A percentile compares a stretch with the other conserved stretches of the same genome.
These are phyloP conservation scores for Myxozyma neglecta DNA, from an alignment of 805 yeast species.

Conservation along the genomic window DNA sequence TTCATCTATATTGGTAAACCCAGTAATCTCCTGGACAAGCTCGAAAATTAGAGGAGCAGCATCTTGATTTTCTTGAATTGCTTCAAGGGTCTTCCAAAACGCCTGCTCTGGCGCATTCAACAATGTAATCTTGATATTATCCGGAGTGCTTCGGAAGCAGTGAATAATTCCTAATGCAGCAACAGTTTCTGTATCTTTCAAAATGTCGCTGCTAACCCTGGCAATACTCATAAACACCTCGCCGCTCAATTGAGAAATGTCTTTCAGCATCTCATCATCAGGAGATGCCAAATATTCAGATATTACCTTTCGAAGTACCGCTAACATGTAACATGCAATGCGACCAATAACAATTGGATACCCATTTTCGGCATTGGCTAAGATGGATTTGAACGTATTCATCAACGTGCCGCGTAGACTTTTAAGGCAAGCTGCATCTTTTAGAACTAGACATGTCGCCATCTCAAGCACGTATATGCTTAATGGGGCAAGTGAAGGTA, in stretches of 20 bases:
- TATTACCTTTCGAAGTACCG: conserved; percentile 15
- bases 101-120: conserved; percentile 25
- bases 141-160: conserved; percentile 18
- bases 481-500: conserved; percentile 24
- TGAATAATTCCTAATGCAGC: conserved; percentile 15
- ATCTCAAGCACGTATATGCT: conserved; percentile 30
- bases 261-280: neutral
- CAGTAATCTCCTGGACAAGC: conserved; percentile 21
- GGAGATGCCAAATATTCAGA: neutral
- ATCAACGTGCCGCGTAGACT: conserved; percentile 10
- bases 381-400: conserved; percentile 17
- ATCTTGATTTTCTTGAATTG: conserved; percentile 22
- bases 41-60: conserved; percentile 26
- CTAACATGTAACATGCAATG: conserved; percentile 25
- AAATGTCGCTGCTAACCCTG: conserved; percentile 9
- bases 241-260: neutral
- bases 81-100: conserved; percentile 31
- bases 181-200: conserved; percentile 9
- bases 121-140: conserved; percentile 3
- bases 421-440: conserved; percentile 16
- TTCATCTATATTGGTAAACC: conserved; percentile 13
- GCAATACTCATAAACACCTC: conserved; percentile 18
- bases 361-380: conserved; percentile 23
- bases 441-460: conserved; percentile 30
- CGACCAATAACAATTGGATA: conserved; percentile 27